Conservation (phyloP, 352 stramenopile species). For the Globisporangium emineosum region DNA sequence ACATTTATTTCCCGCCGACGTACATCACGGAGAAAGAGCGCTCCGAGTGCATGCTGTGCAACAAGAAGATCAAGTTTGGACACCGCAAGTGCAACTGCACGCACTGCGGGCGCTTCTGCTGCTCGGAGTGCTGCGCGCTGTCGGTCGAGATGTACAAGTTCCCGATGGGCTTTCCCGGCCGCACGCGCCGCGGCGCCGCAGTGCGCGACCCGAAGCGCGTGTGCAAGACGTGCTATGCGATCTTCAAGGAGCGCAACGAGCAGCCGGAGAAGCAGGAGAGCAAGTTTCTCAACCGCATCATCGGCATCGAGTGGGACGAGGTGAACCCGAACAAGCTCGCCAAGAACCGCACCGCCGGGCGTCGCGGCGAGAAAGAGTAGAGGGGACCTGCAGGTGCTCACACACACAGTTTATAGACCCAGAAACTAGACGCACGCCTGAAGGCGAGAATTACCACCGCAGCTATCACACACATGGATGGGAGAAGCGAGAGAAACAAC, state of each 20-base stretch:
- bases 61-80: constrained; percentile 87
- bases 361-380: constrained; percentile 57
- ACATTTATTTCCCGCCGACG: constrained; percentile 87
- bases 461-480: not conserved
- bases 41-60: constrained; percentile 79
- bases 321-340: constrained; percentile 87
- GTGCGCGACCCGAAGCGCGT: constrained; percentile 69
- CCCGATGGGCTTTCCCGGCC: constrained; percentile 79
- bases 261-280: constrained; percentile 61
- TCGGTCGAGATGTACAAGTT: constrained; percentile 77
- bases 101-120: constrained; percentile 78
- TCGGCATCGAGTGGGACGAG: constrained; percentile 87
- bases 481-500: constrained; percentile 1
- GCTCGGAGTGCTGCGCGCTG: constrained; percentile 63
- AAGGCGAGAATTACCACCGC: not conserved
- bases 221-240: constrained; percentile 85
- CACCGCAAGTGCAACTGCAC: constrained; percentile 85
- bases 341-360: constrained; percentile 35
- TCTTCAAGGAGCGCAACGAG: constrained; percentile 81
- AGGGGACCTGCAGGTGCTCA: too few relatives aligned
- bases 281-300: constrained; percentile 74
- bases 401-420: not conserved
- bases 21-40: constrained; percentile 87
- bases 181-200: constrained; percentile 59
- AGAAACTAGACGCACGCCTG: not conserved